A percentile compares a stretch with the other conserved stretches of the same genome.
phyloP scores from a whole-genome alignment of 2,329 filamentous ascomycete genomes.

The Exophiala oligosperma region DNA sequence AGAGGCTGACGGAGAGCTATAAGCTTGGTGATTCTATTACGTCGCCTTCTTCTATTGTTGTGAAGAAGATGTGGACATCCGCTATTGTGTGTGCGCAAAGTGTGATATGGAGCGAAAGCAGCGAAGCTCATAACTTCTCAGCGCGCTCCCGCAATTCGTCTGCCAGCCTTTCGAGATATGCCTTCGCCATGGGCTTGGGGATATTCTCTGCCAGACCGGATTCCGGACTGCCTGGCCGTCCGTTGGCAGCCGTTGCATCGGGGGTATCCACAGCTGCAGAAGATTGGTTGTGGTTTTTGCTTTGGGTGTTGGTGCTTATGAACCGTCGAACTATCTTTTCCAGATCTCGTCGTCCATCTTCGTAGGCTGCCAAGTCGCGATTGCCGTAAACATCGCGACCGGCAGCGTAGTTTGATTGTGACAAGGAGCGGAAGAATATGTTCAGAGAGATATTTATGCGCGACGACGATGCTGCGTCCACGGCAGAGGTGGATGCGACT shows the following conservation, averaged over 20 bases:
- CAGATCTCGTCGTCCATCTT: constrained; percentile 74
- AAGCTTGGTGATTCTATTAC: too few species aligned
- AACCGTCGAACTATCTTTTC: constrained; percentile 56
- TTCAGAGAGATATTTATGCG: constrained; percentile 76
- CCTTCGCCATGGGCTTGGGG: constrained; percentile 66
- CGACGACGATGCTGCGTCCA: neutral
- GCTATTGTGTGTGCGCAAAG: too few species aligned
- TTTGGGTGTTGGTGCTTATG: neutral
- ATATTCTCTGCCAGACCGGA: constrained; percentile 46
- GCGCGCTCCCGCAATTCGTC: constrained; percentile 59
- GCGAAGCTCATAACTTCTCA: constrained; percentile 9
- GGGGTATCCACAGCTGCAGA: neutral
- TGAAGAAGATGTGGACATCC: too few species aligned
- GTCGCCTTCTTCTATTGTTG: too few species aligned
- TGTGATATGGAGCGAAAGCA: too few species aligned
- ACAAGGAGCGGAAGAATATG: constrained; percentile 76
- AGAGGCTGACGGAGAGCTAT: too few species aligned
- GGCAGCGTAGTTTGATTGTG: constrained; percentile 62
- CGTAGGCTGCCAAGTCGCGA: constrained; percentile 78
- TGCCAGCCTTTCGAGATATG: constrained; percentile 73
- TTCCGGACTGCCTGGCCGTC: neutral
- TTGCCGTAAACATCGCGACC: constrained; percentile 88
- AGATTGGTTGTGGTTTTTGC: neutral
- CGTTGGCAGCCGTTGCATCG: neutral
- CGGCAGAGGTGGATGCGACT: neutral